Evolutionary conservation across 1,284 basidiomycete species (phyloP).

Genomic region (Vanrija sp.): DNA sequence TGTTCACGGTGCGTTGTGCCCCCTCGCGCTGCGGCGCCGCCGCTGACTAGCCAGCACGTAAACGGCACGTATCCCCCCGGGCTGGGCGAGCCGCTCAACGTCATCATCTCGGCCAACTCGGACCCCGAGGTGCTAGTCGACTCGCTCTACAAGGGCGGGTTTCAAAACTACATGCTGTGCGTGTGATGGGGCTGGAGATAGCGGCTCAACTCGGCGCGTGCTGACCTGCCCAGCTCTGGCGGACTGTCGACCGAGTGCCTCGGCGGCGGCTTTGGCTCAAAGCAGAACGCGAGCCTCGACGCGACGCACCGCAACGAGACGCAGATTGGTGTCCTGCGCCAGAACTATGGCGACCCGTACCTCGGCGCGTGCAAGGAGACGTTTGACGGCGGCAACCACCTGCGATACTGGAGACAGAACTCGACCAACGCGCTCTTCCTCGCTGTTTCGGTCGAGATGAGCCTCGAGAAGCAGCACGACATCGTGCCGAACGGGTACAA

Average conservation of each 20-base stretch:
- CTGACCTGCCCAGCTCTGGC: constrained; percentile 25
- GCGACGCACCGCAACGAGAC: constrained; percentile 69
- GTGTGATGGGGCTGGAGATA: constrained; percentile 23
- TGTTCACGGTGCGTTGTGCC: constrained; percentile 11
- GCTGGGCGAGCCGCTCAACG: constrained; percentile 83
- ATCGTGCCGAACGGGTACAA: constrained; percentile 62
- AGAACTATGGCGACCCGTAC: constrained; percentile 69
- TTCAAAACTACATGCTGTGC: constrained; percentile 72
- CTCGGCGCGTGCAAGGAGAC: constrained; percentile 80
- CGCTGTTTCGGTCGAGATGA: constrained; percentile 70
- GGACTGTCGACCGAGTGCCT: constrained; percentile 63
- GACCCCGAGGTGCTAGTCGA: constrained; percentile 68
- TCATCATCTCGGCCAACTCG: constrained; percentile 77
- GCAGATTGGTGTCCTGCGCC: constrained; percentile 72
- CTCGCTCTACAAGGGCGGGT: constrained; percentile 61
- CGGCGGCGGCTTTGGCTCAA: constrained; percentile 67
- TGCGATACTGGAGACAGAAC: constrained; percentile 84
- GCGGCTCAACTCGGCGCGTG: background rate
- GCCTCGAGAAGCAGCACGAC: constrained; percentile 58
- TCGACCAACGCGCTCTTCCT: constrained; percentile 72
- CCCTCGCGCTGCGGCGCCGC: background rate
- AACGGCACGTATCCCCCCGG: constrained; percentile 65
- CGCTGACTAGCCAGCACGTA: constrained; percentile 51
- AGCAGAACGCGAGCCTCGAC: constrained; percentile 75
- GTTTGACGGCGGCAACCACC: constrained; percentile 81